A percentile compares a stretch with the other conserved stretches of the same genome.
Conservation (phyloP, 2,329 filamentous ascomycete species). For the Daldinia eschscholtzii region DNA sequence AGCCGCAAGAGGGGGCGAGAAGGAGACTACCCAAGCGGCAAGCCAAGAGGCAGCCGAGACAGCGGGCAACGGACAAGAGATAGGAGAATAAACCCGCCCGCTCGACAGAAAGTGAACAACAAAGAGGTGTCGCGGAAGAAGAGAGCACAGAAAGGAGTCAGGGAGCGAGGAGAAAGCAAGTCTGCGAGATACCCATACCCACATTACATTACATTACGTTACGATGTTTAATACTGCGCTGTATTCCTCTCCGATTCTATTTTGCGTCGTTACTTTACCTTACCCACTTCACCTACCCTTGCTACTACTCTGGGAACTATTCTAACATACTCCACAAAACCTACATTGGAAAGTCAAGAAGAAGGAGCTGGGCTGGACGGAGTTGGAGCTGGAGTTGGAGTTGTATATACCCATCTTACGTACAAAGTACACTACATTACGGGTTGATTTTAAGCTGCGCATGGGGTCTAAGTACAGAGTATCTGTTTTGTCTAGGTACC, state of each 20-base stretch:
- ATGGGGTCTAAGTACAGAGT: slow-evolving; percentile 4
- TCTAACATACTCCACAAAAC: neutral
- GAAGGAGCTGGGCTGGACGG: neutral
- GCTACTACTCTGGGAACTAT: neutral
- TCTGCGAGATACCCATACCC: slow-evolving; percentile 18
- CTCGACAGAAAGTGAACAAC: neutral
- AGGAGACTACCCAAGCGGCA: slow-evolving; percentile 36
- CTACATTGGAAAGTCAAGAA: neutral
- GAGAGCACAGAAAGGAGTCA: neutral
- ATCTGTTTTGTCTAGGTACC: slow-evolving; percentile 2
- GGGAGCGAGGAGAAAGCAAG: slow-evolving; percentile 24
- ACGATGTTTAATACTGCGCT: slow-evolving; percentile 2
- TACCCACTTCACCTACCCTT: neutral
- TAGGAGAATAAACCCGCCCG: slow-evolving; percentile 5
- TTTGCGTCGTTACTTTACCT: neutral
- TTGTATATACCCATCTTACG: slow-evolving; percentile 38
- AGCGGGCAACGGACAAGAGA: slow-evolving; percentile 6
- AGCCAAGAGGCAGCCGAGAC: slow-evolving; percentile 37
- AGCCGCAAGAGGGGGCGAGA: neutral
- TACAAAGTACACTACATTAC: slow-evolving; percentile 9
- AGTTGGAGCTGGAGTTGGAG: slow-evolving; percentile 10
- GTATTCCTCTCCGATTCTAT: neutral
- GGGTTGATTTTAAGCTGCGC: slow-evolving; percentile 13
- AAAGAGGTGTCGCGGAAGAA: neutral
- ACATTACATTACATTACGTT: neutral